phyloP scores from a whole-genome alignment of 2,329 filamentous ascomycete genomes.

The Calonectria multiphialidica region DNA sequence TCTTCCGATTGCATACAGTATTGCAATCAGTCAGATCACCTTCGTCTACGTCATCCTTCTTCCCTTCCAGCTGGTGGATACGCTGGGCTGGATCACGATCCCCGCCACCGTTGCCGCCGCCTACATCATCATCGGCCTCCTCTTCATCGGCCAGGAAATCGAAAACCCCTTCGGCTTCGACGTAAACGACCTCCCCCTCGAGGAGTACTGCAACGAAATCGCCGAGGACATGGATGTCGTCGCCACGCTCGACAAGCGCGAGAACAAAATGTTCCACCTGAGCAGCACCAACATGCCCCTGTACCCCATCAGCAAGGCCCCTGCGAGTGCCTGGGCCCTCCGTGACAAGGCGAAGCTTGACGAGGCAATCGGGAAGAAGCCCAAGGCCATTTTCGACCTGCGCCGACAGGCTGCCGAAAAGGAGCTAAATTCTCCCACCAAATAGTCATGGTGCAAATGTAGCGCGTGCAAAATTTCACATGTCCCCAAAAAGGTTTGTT shows the following conservation, averaged over 20 bases:
- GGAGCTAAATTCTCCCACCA: neutral
- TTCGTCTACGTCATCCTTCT: neutral
- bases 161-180: neutral
- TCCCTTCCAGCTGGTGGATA: neutral
- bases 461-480: neutral
- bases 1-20: neutral
- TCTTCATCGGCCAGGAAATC: neutral
- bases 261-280: neutral
- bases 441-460: neutral
- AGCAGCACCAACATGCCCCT: neutral
- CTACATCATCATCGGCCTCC: neutral
- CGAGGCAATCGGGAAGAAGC: neutral
- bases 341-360: neutral
- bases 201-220: neutral
- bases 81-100: neutral
- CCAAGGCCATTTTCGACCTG: neutral
- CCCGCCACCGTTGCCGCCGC: neutral
- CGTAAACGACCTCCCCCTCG: neutral
- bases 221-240: neutral
- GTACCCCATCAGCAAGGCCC: neutral
- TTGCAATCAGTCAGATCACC: neutral
- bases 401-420: neutral
- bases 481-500: neutral
- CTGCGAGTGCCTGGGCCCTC: neutral
- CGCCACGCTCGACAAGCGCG: neutral